These are phyloP conservation scores for Volvox africanus DNA, from an alignment of 139 green algal genomes.

Conservation along the genomic window DNA sequence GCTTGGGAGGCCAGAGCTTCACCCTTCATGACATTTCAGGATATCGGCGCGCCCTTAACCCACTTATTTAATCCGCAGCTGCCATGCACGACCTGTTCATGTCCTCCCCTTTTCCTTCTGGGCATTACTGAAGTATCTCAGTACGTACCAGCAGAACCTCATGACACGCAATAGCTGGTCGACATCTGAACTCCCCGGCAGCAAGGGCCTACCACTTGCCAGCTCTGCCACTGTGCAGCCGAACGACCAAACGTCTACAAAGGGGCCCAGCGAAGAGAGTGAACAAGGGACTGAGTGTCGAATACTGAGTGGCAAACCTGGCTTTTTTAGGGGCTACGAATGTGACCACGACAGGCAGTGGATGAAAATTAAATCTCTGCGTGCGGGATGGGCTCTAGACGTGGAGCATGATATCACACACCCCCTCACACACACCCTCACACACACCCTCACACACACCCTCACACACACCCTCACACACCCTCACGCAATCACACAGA, in stretches of 20 bases:
- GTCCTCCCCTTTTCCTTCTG: too few relatives aligned
- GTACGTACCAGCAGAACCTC: neutral
- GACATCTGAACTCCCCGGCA: slow-evolving; percentile 70
- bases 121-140: too few relatives aligned
- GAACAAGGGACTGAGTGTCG: too few relatives aligned
- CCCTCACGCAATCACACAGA: neutral
- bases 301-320: too few relatives aligned
- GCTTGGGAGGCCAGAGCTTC: neutral
- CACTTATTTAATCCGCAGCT: neutral
- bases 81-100: neutral
- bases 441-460: neutral
- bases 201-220: slow-evolving; percentile 73
- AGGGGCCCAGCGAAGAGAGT: neutral
- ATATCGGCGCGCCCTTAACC: neutral
- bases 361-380: too few relatives aligned
- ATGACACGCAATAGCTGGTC: slow-evolving; percentile 57
- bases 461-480: too few relatives aligned
- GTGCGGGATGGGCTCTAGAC: too few relatives aligned
- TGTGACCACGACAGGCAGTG: too few relatives aligned
- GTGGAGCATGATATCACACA: neutral
- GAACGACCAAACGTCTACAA: slow-evolving; percentile 43
- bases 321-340: too few relatives aligned
- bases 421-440: too few relatives aligned
- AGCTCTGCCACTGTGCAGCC: slow-evolving; percentile 84
- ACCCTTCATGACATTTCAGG: neutral